Conservation (phyloP, 768 basidiomycete genomes). For the Russula compacta region DNA sequence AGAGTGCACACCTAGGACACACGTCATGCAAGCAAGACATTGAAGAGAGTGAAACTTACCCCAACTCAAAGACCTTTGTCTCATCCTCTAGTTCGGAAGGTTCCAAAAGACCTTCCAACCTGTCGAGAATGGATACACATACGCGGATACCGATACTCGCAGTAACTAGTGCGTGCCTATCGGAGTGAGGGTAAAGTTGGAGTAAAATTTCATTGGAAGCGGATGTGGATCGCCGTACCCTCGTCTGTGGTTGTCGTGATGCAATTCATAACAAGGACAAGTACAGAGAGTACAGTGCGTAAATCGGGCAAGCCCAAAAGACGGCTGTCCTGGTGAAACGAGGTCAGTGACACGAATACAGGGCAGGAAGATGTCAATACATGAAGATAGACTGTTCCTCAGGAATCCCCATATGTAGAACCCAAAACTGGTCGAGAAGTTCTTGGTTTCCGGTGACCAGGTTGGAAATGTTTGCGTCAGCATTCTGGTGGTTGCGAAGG, state of each 20-base stretch:
- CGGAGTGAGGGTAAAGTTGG: not conserved
- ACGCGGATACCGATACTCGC: conserved; percentile 52
- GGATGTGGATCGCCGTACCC: conserved; percentile 10
- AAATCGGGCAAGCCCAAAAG: conserved; percentile 24
- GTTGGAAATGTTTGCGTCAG: conserved; percentile 77
- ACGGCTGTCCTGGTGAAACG: conserved; percentile 33
- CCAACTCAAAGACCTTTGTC: conserved; percentile 66
- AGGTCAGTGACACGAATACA: conserved; percentile 1
- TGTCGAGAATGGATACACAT: conserved; percentile 60
- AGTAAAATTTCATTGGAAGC: not conserved
- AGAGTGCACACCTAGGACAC: conserved; percentile 14
- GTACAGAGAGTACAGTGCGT: conserved; percentile 5
- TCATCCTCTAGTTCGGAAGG: conserved; percentile 54
- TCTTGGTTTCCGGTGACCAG: conserved; percentile 64
- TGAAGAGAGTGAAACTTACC: conserved; percentile 33
- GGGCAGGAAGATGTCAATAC: conserved; percentile 31
- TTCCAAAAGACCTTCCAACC: conserved; percentile 63
- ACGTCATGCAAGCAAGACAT: conserved; percentile 5
- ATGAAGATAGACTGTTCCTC: conserved; percentile 69
- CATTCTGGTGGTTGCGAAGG: conserved; percentile 51
- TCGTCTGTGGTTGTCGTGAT: conserved; percentile 6
- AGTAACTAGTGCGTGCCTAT: conserved; percentile 44
- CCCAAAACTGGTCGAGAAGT: conserved; percentile 53
- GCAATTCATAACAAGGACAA: conserved; percentile 19
- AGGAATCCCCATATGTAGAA: conserved; percentile 51